A percentile compares a stretch with the other conserved stretches of the same genome.
These are phyloP conservation scores for Sabuloglossum arenarium DNA, from an alignment of 495 filamentous ascomycete species.

Conservation along the genomic window DNA sequence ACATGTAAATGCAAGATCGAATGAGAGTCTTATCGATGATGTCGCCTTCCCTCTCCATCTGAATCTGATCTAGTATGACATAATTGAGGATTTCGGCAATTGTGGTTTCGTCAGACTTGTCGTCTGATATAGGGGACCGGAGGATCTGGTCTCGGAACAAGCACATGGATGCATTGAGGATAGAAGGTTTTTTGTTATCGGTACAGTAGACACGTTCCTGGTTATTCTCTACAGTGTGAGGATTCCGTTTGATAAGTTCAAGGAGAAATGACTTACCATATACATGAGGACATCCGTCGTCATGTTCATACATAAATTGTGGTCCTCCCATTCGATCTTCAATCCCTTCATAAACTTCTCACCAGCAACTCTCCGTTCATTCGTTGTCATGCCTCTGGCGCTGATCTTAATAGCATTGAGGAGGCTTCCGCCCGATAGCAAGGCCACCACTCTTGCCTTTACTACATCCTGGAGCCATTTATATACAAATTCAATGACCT, in stretches of 20 bases:
- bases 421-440: constrained; percentile 25
- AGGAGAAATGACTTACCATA: constrained; percentile 34
- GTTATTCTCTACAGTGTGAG: constrained; percentile 1
- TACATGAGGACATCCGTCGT: constrained; percentile 96
- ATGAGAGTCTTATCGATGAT: constrained; percentile 69
- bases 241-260: neutral
- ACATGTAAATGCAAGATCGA: constrained; percentile 69
- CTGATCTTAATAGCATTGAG: constrained; percentile 9
- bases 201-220: constrained; percentile 58
- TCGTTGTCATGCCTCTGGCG: constrained; percentile 31
- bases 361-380: constrained; percentile 58
- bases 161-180: constrained; percentile 66
- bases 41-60: constrained; percentile 79
- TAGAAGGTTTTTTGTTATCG: constrained; percentile 51
- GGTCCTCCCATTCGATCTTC: constrained; percentile 64
- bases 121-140: constrained; percentile 24
- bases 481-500: constrained; percentile 59
- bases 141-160: constrained; percentile 75
- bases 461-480: constrained; percentile 55
- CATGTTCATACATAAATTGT: constrained; percentile 91
- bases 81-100: constrained; percentile 54
- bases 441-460: constrained; percentile 35
- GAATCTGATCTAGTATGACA: constrained; percentile 75
- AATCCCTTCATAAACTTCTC: constrained; percentile 65
- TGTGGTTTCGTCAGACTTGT: constrained; percentile 13